These are phyloP conservation scores for Candida frijolesensis DNA, from an alignment of 1,139 yeast genomes.

Conservation along the genomic window DNA sequence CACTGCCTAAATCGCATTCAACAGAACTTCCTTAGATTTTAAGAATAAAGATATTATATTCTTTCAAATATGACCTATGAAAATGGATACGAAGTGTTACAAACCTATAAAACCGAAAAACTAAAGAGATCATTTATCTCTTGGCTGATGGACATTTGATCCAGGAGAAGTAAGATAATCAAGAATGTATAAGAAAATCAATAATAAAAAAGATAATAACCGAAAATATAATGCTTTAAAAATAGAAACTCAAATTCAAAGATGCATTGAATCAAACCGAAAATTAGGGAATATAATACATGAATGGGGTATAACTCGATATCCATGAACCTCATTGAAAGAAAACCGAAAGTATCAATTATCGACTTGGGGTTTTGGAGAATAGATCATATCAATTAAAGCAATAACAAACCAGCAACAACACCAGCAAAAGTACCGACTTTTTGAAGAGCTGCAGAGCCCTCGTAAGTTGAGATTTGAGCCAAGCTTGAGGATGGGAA, in stretches of 20 bases:
- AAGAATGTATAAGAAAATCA: background rate
- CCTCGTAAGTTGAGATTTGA: slow-evolving; percentile 1
- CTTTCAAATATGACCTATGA: background rate
- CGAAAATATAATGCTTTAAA: background rate
- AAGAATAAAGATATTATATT: background rate
- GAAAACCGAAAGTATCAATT: background rate
- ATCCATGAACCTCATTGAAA: background rate
- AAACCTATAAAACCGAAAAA: background rate
- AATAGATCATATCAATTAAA: background rate
- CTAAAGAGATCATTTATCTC: background rate
- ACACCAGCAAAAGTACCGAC: slow-evolving; percentile 2
- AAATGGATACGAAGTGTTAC: background rate
- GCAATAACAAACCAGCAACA: slow-evolving; percentile 1
- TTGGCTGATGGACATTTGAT: background rate
- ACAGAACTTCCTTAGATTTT: background rate
- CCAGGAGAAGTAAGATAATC: background rate
- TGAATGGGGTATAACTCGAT: background rate
- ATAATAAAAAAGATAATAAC: background rate
- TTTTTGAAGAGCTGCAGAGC: background rate
- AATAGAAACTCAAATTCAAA: background rate
- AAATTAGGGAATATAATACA: background rate
- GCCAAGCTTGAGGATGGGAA: background rate
- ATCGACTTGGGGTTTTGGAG: background rate
- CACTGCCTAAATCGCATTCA: too few species aligned
- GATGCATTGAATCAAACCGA: background rate